Base-by-base conservation (phyloP, 805 yeast genomes). In the Nakazawaea sp. region DNA sequence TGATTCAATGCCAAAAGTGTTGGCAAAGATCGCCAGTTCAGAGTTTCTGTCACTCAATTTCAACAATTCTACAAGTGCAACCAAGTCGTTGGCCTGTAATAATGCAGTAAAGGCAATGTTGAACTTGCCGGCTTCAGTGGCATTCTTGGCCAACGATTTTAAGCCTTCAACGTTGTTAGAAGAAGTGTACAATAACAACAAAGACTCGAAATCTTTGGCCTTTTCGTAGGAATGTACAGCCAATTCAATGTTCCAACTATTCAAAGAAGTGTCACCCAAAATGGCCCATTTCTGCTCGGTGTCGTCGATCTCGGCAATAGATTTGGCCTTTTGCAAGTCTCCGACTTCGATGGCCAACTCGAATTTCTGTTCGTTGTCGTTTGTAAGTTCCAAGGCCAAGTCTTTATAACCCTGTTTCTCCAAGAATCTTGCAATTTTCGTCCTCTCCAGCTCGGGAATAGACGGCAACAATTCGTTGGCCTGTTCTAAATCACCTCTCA, bases 401-500 rank as follows among this genome's bases (percentile, higher is more conserved):
- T 87, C 81, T 46, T 75, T 70, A 57, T 75, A 82, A 17, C 94
- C 97, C 62, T 88, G 95, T 46, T 89, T 86, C 63, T 94, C 97
- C 51, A 92, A 72, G 64, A 92, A 92, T 53, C 96, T 75, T 5
- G 97, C 81, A 49, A 92, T 78, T 53, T 87, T 87, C 48, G 78
- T 68, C 50, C 78, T 63, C 49, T 85, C 87, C 28, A 75, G 70
- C 45, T 73, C 75, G 45, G 78, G 81, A 45, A 79, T 72, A 35
- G 68, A 74, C 17, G 83, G 75, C 43, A 81, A 59, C 40, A 83
- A 64, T 46, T 72, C 73, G 41, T 75, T 79, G 6, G 94, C 87
- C 46, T 78, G 82, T 45, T 88, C 96, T 48, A 89, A 63, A 55
- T 94, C 97, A 35, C 97, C 97, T 56, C 98, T 81, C 61, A 90